Evolutionary conservation across 2,329 filamentous ascomycete genomes (phyloP), one percentile per base, ranked within the genome.

Genomic region (Arthrobotrys sphaeroides): DNA sequence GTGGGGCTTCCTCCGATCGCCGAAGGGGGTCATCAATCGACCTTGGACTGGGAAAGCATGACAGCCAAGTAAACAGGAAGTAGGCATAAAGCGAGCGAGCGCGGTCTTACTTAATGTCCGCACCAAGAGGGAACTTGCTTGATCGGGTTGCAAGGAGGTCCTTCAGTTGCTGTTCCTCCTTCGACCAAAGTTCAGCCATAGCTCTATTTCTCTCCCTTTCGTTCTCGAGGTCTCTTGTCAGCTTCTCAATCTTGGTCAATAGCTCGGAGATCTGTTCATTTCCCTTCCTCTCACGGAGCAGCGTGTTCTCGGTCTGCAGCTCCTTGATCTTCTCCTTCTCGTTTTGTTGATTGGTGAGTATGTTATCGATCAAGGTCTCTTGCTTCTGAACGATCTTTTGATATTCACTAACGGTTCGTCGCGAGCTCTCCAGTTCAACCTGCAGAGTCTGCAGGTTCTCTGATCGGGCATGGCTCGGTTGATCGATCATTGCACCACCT

Each of bases 301-400:
- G 38, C 4, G 31, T 33, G 22, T 74, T 74, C 20, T 74, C 70
- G 24, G 51, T 42, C 33, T 74, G 62, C 28, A 74, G 55, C 5
- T 57, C 43, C 28, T 65, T 53, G 28, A 74, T 68, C 64, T 64
- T 74, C 33, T 74, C 64, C 42, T 74, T 74, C 24, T 74, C 70
- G n/a, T 55, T 74, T 33, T 74, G 70, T 47, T 74, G 70, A 43
- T 67, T 74, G 24, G 62, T 68, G 45, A 74, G 70, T 16, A 74
- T 74, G 20, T 68, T 74, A 24, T 74, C 70, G 9, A 74, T 74
- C 28, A 74, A 33, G n/a, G 70, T 74, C 38, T 74, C 70, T 40
- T 74, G 70, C 47, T 74, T 74, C 47, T 74, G 70, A 6, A 74
- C 70, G 26, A 74, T 74, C 43, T 68, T 74, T 47, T 74, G 70